Conservation (phyloP, 2,329 filamentous ascomycete species). For the Alternaria viburni region DNA sequence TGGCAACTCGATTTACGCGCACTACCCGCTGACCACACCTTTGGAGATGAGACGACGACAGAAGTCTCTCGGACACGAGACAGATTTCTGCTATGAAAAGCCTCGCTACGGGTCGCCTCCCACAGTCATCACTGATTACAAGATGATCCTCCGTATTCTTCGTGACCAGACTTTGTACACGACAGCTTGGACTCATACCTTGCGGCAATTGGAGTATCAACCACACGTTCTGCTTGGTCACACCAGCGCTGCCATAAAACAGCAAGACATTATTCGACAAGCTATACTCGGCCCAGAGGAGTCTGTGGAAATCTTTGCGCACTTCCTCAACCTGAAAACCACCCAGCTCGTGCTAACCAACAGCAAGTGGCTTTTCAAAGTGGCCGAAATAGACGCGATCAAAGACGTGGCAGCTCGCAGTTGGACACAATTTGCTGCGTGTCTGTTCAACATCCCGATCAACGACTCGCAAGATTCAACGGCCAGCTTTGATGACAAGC, state of each 20-base stretch:
- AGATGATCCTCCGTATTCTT: background rate
- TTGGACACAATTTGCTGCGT: background rate
- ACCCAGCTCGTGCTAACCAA: background rate
- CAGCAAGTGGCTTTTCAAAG: background rate
- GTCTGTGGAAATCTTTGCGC: background rate
- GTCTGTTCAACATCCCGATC: background rate
- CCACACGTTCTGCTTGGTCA: background rate
- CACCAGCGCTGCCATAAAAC: background rate
- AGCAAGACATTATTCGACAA: background rate
- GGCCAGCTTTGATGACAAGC: background rate
- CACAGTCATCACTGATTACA: background rate
- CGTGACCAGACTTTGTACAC: background rate
- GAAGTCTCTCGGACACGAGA: background rate
- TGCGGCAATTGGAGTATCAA: background rate
- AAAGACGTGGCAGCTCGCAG: background rate
- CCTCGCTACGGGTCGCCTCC: background rate
- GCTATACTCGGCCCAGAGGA: background rate
- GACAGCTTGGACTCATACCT: background rate
- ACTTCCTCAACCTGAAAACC: background rate
- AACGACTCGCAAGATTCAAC: background rate
- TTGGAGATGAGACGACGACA: background rate
- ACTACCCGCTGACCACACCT: background rate
- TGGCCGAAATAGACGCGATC: background rate
- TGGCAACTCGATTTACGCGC: background rate
- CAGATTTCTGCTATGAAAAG: background rate